Evolutionary conservation across 2,329 filamentous ascomycete genomes (phyloP).

Genomic region (Calycina herbarum): DNA sequence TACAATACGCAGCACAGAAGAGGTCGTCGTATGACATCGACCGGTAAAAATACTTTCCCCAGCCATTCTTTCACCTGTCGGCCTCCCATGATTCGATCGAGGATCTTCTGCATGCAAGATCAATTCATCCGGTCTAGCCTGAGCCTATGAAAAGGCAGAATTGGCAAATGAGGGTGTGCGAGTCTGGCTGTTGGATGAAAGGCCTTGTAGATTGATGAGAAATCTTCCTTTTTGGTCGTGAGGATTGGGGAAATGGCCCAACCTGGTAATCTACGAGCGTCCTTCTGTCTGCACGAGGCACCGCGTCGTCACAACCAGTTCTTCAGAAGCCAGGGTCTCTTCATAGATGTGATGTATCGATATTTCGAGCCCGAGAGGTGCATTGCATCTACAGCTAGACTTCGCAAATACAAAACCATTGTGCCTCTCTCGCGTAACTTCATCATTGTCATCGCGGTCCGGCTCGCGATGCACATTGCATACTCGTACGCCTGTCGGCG

Average conservation of each 20-base stretch:
- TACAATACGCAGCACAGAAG: neutral
- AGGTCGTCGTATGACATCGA: neutral
- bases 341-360: no score
- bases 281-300: conserved; percentile 2
- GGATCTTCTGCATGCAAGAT: neutral
- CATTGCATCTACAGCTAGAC: no score
- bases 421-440: no score
- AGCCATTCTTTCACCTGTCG: neutral
- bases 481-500: no score
- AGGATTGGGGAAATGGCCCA: neutral
- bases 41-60: neutral
- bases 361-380: no score
- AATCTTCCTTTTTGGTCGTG: conserved; percentile 1
- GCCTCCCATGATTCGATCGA: neutral
- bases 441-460: no score
- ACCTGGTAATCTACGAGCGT: neutral
- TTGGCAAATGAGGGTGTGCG: neutral
- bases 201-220: neutral
- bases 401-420: no score
- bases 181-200: neutral
- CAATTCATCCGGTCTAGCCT: neutral
- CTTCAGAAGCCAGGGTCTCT: neutral
- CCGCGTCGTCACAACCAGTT: neutral
- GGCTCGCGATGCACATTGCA: no score
- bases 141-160: neutral